Evolutionary conservation across 345 rosid species (phyloP), one percentile per base, ranked within the genome.

Genomic region (Cardamine resedifolia): DNA sequence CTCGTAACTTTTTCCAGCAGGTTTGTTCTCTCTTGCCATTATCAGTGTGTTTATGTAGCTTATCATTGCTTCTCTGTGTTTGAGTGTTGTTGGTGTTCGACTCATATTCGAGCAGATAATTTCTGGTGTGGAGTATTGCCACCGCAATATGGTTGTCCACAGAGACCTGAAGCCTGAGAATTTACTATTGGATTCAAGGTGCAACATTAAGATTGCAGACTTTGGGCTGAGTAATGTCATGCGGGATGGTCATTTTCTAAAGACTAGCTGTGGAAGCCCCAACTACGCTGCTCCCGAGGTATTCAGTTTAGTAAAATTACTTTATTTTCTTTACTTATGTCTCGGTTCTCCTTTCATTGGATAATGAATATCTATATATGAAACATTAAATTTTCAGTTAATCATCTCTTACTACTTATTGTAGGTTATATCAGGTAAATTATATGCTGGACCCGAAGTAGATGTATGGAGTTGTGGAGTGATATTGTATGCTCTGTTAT

Each of bases 401-500:
- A 45, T 53, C 70, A 57, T 66, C 31, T 68, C 4, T 52, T 31
- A 7, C 36, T 10, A n/a, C n/a, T n/a, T n/a, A n/a, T n/a, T n/a
- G n/a, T n/a, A 95, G 99, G 97, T 95, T 64, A 83, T 92, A 63
- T 91, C 97, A 52, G 96, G 94, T 64, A 91, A 87, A 69, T 77
- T 87, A 74, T 95, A 95, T 73, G 88, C 96, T 66, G 99, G 99
- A 36, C 96, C 98, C 58, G 99, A 95, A 83, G 91, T 91, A 66
- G 99, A 95, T 82, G 96, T 95, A 18, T 95, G 99, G 99, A 95
- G 99, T 77, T 95, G 99, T 47, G 99, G 99, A 33, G 96, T 95
- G 33, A 90, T 90, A 76, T 75, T 95, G 69, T 95, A 95, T 79
- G 98, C 93, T 51, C 85, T 96, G 24, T 88, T 96, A 51, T 90